Base-by-base conservation (phyloP, 257 asterid species). In the Scutellaria barbata region DNA sequence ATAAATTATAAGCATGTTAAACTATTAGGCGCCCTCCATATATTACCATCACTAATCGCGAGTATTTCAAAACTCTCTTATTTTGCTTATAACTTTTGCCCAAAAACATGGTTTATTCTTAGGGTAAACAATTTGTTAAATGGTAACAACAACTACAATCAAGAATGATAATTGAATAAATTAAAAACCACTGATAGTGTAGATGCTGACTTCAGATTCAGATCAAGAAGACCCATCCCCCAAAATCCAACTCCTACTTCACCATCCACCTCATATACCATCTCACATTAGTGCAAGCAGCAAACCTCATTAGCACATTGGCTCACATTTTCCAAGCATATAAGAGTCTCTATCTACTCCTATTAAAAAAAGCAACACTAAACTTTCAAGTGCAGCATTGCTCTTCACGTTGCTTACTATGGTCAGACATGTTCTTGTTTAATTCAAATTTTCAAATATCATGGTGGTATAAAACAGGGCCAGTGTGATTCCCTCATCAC, bases 11-110 rank as follows among this genome's bases (percentile, higher is more conserved):
- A 33, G 45, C 69, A 35, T 33, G 35, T 63, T 62, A 61, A 62
- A 30, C 66, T 50, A 62, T 46, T 63, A 69, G 74, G 67, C 14
- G 14, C 64, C 50, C 57, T n/a, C 52, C 58, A 16, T 54, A 52
- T 7, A 11, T 40, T 14, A 48, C 57, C 14, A 53, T 70, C 37
- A 66, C 17, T 11, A 8, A 71, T 14, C 22, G 8, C 30, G 54
- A 63, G n/a, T 39, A 58, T 12, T 66, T 13, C 41, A 52, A 59
- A 39, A 8, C 8, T 13, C 62, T 53, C 12, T 50, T 55, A 60
- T 22, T 46, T 2, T 35, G 10, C 9, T 39, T 14, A 7, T 72
- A 20, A 18, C 69, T 42, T 16, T 69, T 35, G 35, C 9, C 0
- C 7, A 55, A 25, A 25, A 56, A 33, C 13, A 42, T 39, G 67